Evolutionary conservation across 2,329 filamentous ascomycete genomes (phyloP).

Genomic region (Talaromyces sp.): DNA sequence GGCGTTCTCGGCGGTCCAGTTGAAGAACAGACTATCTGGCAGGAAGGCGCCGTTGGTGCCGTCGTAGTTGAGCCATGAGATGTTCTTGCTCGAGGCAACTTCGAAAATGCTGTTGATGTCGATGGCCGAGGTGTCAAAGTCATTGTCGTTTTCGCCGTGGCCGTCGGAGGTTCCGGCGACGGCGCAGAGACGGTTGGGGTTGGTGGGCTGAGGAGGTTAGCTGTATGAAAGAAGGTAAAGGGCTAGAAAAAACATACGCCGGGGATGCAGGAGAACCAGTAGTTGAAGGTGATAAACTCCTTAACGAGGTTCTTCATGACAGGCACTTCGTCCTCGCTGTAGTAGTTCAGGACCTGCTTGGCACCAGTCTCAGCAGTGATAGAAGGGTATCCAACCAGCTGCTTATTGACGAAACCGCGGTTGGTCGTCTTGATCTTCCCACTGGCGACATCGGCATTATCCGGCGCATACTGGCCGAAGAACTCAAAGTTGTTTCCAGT

Average conservation of each 20-base stretch:
- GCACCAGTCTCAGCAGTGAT: slow-evolving; percentile 29
- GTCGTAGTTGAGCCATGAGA: slow-evolving; percentile 34
- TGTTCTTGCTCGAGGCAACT: slow-evolving; percentile 26
- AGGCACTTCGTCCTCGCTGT: slow-evolving; percentile 39
- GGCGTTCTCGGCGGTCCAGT: slow-evolving; percentile 27
- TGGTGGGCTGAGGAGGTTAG: slow-evolving; percentile 30
- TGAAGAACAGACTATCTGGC: slow-evolving; percentile 28
- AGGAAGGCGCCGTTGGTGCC: slow-evolving; percentile 23
- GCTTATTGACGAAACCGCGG: slow-evolving; percentile 40
- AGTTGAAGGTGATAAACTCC: slow-evolving; percentile 41
- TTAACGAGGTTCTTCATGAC: slow-evolving; percentile 37
- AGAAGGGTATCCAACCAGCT: slow-evolving; percentile 30
- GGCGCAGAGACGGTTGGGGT: slow-evolving; percentile 37
- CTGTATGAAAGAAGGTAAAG: not conserved
- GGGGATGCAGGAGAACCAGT: slow-evolving; percentile 41
- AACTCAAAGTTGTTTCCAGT: slow-evolving; percentile 43
- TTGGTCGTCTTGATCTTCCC: slow-evolving; percentile 27
- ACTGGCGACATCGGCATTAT: slow-evolving; percentile 30
- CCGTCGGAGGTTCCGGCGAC: slow-evolving; percentile 27
- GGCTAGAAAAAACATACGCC: slow-evolving; percentile 30
- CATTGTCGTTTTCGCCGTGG: slow-evolving; percentile 28
- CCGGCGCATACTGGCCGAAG: slow-evolving; percentile 36
- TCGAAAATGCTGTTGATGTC: slow-evolving; percentile 38
- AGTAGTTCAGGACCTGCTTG: slow-evolving; percentile 42
- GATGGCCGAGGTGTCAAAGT: slow-evolving; percentile 24